phyloP scores from a whole-genome alignment of 2,329 filamentous ascomycete species.

The Nemania sp. region DNA sequence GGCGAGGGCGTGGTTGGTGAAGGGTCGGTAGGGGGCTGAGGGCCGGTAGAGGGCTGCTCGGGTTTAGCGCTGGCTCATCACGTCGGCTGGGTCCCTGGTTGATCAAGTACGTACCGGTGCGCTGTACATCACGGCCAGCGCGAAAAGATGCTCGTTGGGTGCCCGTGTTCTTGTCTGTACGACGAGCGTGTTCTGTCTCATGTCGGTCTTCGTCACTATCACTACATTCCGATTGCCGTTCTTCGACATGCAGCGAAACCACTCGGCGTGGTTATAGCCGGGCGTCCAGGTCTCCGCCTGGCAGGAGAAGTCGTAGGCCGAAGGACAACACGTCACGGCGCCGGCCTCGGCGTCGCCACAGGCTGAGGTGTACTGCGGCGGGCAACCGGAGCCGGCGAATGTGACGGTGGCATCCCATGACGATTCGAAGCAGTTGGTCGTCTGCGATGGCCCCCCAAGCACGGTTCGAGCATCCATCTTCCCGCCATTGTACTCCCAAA shows the following conservation, averaged over 20 bases:
- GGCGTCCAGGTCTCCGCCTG: neutral
- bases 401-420: constrained; percentile 25
- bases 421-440: constrained; percentile 30
- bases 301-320: constrained; percentile 25
- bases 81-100: neutral
- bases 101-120: constrained; percentile 22
- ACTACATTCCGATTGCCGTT: constrained; percentile 2
- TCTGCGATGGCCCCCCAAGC: constrained; percentile 35
- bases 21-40: constrained; percentile 12
- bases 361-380: constrained; percentile 32
- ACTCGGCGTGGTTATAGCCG: constrained; percentile 12
- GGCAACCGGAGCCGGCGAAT: constrained; percentile 31
- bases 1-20: constrained; percentile 4
- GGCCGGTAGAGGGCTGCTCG: constrained; percentile 9
- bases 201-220: constrained; percentile 23
- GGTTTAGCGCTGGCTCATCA: neutral
- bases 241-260: constrained; percentile 28
- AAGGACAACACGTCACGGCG: constrained; percentile 35
- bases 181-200: constrained; percentile 5
- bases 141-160: constrained; percentile 23
- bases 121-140: constrained; percentile 30
- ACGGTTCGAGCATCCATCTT: constrained; percentile 28
- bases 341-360: constrained; percentile 20
- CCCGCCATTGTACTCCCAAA: constrained; percentile 27
- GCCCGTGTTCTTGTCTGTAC: constrained; percentile 6